Base-by-base conservation (phyloP, 192 early-diverging fungal species). In the Rhizophagus prolifer region DNA sequence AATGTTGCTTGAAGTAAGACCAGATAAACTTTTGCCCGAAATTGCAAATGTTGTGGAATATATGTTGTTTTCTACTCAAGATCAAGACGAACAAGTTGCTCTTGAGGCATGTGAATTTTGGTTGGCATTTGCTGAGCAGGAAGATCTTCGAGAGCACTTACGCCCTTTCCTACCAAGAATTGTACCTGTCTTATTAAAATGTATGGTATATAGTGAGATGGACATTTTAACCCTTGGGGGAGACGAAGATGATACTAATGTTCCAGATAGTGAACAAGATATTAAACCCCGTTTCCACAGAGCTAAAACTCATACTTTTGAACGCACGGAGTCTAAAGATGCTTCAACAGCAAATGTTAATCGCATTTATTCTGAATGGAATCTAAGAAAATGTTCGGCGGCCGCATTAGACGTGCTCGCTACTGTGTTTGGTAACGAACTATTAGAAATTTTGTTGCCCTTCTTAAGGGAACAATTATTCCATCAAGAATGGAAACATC, bases 51-150 rank as follows among this genome's bases (percentile, higher is more conserved):
- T 98, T 34, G 93, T 98, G 66, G 90, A 93, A 80, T 99, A 97
- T 82, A 98, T 99, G 94, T 87, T 99, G 12, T 93, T 90, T 82
- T 94, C 92, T 61, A 98, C 94, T n/a, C 91, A 94, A 86, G 90
- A 93, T 76, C 86, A 88, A 23, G 94, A 97, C 74, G 88, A 93
- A 25, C 86, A 90, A 38, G 90, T 98, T 64, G 97, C 97, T n/a
- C 86, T 97, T 74, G 98, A 98, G 83, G 97, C 97, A 12, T 96
- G 95, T 82, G 98, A 99, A 85, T 99, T 99, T 84, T 99, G 97
- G 97, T 82, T 97, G 44, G 92, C 93, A 54, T 95, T 98, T 88
- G 95, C 94, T 69, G 98, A 99, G 83, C 95, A 96, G 77, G 92
- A 95, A 60, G 89, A 88, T 34, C 78, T 97, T 74, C 84, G 88